Base-by-base conservation (phyloP, 345 rosid genomes). In the Kandelia obovata region DNA sequence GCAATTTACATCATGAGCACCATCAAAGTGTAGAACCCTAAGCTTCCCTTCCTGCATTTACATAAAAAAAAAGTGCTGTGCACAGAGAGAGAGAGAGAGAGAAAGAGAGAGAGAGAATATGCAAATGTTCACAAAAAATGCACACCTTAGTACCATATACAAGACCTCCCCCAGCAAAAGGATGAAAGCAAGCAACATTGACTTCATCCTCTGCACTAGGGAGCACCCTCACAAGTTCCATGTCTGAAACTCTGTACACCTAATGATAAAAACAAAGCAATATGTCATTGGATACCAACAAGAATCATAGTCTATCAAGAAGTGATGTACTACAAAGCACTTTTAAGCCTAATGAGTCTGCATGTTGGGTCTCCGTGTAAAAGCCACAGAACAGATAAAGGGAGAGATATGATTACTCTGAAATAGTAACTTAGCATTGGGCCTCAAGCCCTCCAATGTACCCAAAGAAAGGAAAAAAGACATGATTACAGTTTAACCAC, bases 131-230 rank as follows among this genome's bases (percentile, higher is more conserved):
- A 56, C 0, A 46, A 62, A 58, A 58, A 27, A 60, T 53, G 66
- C 58, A 19, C 47, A 86, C 96, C 91, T 89, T 92, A 21, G 96
- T 89, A 61, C 96, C 97, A 78, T 92, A 89, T n/a, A 92, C 90
- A 81, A 92, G 90, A 61, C 97, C 96, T 28, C 92, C 90, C 51
- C 97, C 93, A 20, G 86, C 88, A 59, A 85, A 82, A 68, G 96
- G 97, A 80, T 92, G 97, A 74, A 87, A 92, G 77, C 96, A 89
- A 53, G 95, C 97, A 46, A 91, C 92, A 74, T 89, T 89, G 64
- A 91, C 95, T 85, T 91, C 97, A 81, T 91, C 95, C 71, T 92
- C 97, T 39, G 86, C 87, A 62, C 93, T 92, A 25, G 96, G 93
- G 65, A 89, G 93, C 71, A 89, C 93, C 83, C 87, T 86, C 65